phyloP scores from a whole-genome alignment of 192 early-diverging fungal genomes.

The Phycomyces blakesleeanus region DNA sequence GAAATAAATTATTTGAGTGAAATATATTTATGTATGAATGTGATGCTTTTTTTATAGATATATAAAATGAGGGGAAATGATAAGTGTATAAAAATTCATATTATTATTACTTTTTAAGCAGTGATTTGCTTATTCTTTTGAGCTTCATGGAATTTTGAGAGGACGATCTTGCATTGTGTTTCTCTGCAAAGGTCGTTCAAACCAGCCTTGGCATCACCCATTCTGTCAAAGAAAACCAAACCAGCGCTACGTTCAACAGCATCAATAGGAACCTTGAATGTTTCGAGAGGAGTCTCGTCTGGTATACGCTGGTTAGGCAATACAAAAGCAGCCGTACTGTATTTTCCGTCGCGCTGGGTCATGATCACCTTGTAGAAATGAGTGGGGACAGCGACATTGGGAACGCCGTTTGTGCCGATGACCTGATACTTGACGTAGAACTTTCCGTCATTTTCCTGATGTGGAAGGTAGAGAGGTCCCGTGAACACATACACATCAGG shows the following conservation, averaged over 20 bases:
- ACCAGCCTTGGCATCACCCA: slow-evolving; percentile 39
- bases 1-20: no score
- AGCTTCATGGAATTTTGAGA: slow-evolving; percentile 30
- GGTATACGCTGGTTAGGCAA: slow-evolving; percentile 78
- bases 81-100: background rate
- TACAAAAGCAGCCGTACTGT: slow-evolving; percentile 70
- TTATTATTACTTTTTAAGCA: slow-evolving; percentile 8
- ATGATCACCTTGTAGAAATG: slow-evolving; percentile 92
- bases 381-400: slow-evolving; percentile 86
- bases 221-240: slow-evolving; percentile 64
- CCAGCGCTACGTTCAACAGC: slow-evolving; percentile 66
- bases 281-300: slow-evolving; percentile 56
- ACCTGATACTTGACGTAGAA: slow-evolving; percentile 84
- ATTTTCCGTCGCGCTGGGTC: slow-evolving; percentile 51
- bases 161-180: slow-evolving; percentile 40
- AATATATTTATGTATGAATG: no score
- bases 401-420: slow-evolving; percentile 67
- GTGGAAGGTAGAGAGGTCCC: slow-evolving; percentile 84
- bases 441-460: slow-evolving; percentile 65
- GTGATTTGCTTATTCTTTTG: slow-evolving; percentile 42
- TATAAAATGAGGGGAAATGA: no score
- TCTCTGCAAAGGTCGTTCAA: slow-evolving; percentile 45
- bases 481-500: slow-evolving; percentile 84
- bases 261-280: slow-evolving; percentile 73
- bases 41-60: no score